Conservation (phyloP, 352 stramenopile species). For the Ophiocytium majus region DNA sequence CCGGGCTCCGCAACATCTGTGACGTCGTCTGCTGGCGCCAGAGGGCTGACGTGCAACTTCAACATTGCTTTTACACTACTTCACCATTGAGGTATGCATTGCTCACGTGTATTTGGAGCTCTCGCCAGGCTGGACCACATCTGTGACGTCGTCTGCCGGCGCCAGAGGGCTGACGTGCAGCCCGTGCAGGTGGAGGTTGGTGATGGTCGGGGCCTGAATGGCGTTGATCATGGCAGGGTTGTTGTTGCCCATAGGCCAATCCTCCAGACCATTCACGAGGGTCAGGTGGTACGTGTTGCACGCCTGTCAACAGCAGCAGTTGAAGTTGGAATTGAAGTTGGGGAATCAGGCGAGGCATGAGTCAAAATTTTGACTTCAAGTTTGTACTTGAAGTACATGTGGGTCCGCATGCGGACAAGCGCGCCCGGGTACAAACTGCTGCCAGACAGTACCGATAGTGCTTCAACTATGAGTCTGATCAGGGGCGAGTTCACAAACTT, state of each 20-base stretch:
- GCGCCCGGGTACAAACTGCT: too few species aligned
- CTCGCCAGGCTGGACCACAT: background rate
- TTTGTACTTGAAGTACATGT: too few species aligned
- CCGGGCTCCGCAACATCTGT: too few species aligned
- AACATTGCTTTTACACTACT: too few species aligned
- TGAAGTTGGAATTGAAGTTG: constrained; percentile 2
- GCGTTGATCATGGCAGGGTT: background rate
- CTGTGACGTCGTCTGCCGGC: constrained; percentile 7
- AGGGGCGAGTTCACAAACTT: too few species aligned
- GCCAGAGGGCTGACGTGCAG: background rate
- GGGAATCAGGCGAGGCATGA: background rate
- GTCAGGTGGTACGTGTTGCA: background rate
- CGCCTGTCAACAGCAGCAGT: background rate
- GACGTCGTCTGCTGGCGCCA: too few species aligned
- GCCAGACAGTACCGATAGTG: too few species aligned
- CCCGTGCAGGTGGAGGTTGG: constrained; percentile 16
- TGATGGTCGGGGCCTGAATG: constrained; percentile 9
- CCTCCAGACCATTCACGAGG: background rate
- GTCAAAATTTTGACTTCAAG: too few species aligned
- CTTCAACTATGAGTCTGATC: too few species aligned
- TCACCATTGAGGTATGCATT: too few species aligned
- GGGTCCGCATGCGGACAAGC: too few species aligned
- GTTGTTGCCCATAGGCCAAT: background rate
- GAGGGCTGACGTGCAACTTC: too few species aligned
- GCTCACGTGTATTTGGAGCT: constrained; percentile 3